Conservation (phyloP, 371 early-diverging fungal genomes). For the Mucor plumbeus region DNA sequence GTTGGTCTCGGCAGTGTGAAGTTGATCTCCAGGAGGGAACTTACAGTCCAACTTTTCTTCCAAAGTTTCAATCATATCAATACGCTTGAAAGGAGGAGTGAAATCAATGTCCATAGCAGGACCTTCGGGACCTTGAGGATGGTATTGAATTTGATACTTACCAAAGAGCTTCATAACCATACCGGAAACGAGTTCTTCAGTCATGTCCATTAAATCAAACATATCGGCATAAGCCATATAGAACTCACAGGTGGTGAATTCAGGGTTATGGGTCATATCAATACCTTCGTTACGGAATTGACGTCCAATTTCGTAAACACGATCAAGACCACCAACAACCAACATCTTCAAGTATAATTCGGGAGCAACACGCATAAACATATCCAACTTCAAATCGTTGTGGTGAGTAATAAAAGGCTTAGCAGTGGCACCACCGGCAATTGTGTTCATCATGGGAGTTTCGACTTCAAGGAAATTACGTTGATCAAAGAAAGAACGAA, state of each 20-base stretch:
- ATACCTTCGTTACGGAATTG: constrained; percentile 99
- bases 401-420: constrained; percentile 99
- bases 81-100: constrained; percentile 95
- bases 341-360: constrained; percentile 98
- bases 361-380: constrained; percentile 99
- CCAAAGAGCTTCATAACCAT: constrained; percentile 95
- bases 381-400: constrained; percentile 98
- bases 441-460: constrained; percentile 99
- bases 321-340: constrained; percentile 98
- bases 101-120: constrained; percentile 91
- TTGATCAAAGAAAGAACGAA: constrained; percentile 94
- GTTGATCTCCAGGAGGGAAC: constrained; percentile 89
- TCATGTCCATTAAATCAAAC: constrained; percentile 95
- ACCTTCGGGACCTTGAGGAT: constrained; percentile 89
- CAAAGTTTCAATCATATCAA: constrained; percentile 94
- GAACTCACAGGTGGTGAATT: constrained; percentile 98
- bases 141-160: constrained; percentile 88
- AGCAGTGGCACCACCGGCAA: constrained; percentile 99
- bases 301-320: constrained; percentile 99
- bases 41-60: constrained; percentile 89
- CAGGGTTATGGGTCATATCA: constrained; percentile 99
- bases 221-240: constrained; percentile 99
- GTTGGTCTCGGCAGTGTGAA: constrained; percentile 83
- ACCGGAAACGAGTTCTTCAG: constrained; percentile 91
- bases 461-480: constrained; percentile 99